Evolutionary conservation across 768 basidiomycete species (phyloP), one percentile per base, ranked within the genome.

Genomic region (Glaciozyma antarctica): DNA sequence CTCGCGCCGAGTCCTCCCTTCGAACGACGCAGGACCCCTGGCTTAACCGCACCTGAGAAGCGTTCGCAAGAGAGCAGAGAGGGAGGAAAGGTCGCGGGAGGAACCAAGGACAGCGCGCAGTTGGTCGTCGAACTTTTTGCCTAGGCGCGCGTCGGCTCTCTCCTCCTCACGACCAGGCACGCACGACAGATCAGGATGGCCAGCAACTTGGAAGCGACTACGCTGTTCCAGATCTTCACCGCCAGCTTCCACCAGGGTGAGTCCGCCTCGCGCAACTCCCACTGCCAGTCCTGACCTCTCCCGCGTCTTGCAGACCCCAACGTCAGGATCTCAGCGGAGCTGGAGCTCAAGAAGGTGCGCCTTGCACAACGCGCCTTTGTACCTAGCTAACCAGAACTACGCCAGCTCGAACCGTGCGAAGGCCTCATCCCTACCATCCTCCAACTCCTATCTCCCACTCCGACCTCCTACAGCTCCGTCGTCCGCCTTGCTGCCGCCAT

Each of bases 401-500:
- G 17, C 54, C 70, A 91, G 90, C 81, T 91, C 75, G 84, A 83
- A 58, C 81, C 81, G 64, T 83, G 89, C 75, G 87, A 89, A 76
- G 90, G 90, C 74, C 82, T 92, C 79, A 80, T 91, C 68, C 78
- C 86, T n/a, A 86, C 86, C 62, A 81, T 91, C 70, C 79, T 93
- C 66, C 88, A 89, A 78, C 91, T 94, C 72, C 86, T 93, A 74
- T 66, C 68, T 19, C 85, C 83, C 41, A 81, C 88, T 79, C 82
- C 77, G 72, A 81, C 88, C 73, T 88, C 89, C 78, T 78, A 84
- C 86, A 90, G 88, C 63, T 81, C 88, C 30, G 88, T 86, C 62
- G 88, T 86, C 62, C 87, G 89, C 48, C 88, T 91, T 73, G 86
- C 90, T 0, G 86, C 87, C 70, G 82, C 86, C 19, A 88, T 94